Percentiles rank a stretch among this genome's conserved stretches.
Conservation (phyloP, 129 eudicot genomes). For the Flaveria ramosissima region DNA sequence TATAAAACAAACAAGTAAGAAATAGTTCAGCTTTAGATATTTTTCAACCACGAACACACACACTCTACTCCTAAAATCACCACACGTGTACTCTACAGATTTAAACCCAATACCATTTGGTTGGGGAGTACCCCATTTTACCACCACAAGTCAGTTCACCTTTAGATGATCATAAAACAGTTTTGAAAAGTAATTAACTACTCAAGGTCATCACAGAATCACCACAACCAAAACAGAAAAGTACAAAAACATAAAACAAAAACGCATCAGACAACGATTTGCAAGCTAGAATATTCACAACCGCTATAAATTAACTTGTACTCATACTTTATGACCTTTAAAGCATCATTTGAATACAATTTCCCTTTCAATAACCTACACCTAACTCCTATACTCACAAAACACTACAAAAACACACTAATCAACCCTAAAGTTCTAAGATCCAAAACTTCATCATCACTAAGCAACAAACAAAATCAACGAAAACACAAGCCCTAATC, state of each 20-base stretch:
- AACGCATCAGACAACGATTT: neutral
- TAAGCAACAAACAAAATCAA: neutral
- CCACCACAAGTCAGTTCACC: no score
- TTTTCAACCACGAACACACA: no score
- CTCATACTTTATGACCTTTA: neutral
- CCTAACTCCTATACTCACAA: conserved; percentile 4
- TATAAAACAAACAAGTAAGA: conserved; percentile 28
- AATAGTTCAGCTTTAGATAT: neutral
- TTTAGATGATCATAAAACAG: neutral
- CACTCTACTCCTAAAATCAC: no score
- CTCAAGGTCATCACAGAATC: neutral
- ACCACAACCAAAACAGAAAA: neutral
- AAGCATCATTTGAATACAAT: conserved; percentile 18
- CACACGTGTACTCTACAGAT: no score
- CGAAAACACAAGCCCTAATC: conserved; percentile 1
- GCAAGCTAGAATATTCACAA: neutral
- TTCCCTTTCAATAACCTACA: neutral
- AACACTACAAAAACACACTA: neutral
- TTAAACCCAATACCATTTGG: no score
- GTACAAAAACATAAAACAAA: neutral
- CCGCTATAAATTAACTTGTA: neutral
- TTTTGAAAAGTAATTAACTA: neutral
- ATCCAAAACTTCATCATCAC: conserved; percentile 24
- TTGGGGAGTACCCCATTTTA: no score
- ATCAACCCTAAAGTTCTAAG: neutral